Percentiles rank a stretch among this genome's conserved stretches.
Evolutionary conservation across 345 rosid species (phyloP).

Genomic region (Aquilaria yunnanensis): DNA sequence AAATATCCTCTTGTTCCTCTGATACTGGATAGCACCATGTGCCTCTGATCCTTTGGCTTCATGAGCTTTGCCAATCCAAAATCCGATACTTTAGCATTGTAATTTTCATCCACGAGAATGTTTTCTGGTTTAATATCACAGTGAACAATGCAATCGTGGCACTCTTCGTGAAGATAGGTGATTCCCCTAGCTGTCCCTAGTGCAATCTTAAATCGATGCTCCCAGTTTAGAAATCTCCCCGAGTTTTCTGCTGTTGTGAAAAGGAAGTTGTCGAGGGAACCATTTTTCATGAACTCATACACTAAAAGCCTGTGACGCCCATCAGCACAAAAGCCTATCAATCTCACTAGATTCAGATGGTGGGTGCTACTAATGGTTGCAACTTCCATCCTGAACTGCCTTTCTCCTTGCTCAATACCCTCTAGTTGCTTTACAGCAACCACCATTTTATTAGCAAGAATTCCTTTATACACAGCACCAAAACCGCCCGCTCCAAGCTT

Average conservation of each 20-base stretch:
- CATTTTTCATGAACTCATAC: constrained; percentile 61
- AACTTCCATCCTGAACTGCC: constrained; percentile 63
- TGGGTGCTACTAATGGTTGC: constrained; percentile 65
- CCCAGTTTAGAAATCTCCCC: constrained; percentile 42
- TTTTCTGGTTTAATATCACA: constrained; percentile 57
- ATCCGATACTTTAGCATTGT: constrained; percentile 52
- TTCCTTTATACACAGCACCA: constrained; percentile 56
- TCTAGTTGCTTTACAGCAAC: constrained; percentile 62
- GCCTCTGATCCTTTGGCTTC: constrained; percentile 38
- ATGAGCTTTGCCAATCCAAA: constrained; percentile 58
- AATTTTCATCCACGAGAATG: constrained; percentile 44
- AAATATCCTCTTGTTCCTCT: constrained; percentile 62
- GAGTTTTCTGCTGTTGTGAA: constrained; percentile 21
- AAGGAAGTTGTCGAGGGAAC: constrained; percentile 55
- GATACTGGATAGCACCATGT: constrained; percentile 34
- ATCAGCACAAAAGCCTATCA: constrained; percentile 62
- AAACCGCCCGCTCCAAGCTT: constrained; percentile 65
- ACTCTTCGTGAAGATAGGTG: constrained; percentile 64
- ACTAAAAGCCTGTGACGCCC: constrained; percentile 58
- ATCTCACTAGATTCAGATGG: constrained; percentile 55
- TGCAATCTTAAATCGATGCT: constrained; percentile 44
- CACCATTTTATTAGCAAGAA: constrained; percentile 31
- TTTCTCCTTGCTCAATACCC: constrained; percentile 59
- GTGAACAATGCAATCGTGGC: constrained; percentile 53
- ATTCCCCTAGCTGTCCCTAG: constrained; percentile 59